These are phyloP conservation scores for Fomitopsis betulina DNA, from an alignment of 1,284 basidiomycete genomes.

Conservation along the genomic window DNA sequence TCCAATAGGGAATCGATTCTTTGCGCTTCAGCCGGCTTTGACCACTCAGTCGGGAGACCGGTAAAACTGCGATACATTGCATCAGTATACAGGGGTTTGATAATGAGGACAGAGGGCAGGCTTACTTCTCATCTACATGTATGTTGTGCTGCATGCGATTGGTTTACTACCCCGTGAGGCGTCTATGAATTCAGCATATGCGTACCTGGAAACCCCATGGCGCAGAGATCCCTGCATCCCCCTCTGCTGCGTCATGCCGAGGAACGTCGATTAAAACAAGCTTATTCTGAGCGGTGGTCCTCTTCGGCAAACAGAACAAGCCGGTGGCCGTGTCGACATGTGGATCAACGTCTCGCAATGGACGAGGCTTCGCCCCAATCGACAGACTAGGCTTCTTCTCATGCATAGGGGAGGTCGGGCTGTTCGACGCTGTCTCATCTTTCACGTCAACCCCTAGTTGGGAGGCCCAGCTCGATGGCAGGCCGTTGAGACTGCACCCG, in stretches of 20 bases:
- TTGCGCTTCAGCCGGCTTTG: not conserved
- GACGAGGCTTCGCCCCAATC: not conserved
- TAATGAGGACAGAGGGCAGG: not conserved
- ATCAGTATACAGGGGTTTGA: not conserved
- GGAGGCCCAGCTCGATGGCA: constrained; percentile 4
- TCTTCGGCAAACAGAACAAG: not conserved
- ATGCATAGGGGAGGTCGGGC: not conserved
- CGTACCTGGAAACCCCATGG: not conserved
- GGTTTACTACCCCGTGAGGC: not conserved
- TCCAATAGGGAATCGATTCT: not conserved
- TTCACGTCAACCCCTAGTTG: not conserved
- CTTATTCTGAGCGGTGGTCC: not conserved
- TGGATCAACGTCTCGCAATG: not conserved
- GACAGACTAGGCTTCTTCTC: not conserved
- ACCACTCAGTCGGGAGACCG: not conserved
- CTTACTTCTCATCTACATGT: not conserved
- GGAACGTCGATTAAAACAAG: not conserved
- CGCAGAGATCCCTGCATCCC: not conserved
- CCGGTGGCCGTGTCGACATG: not conserved
- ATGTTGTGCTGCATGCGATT: not conserved
- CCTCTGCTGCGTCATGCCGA: not conserved
- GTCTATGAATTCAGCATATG: not conserved
- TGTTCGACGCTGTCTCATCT: not conserved
- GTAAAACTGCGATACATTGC: not conserved
- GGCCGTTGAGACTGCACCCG: constrained; percentile 1